Evolutionary conservation across 1,284 basidiomycete species (phyloP).

Genomic region (Heterobasidion irregulare): DNA sequence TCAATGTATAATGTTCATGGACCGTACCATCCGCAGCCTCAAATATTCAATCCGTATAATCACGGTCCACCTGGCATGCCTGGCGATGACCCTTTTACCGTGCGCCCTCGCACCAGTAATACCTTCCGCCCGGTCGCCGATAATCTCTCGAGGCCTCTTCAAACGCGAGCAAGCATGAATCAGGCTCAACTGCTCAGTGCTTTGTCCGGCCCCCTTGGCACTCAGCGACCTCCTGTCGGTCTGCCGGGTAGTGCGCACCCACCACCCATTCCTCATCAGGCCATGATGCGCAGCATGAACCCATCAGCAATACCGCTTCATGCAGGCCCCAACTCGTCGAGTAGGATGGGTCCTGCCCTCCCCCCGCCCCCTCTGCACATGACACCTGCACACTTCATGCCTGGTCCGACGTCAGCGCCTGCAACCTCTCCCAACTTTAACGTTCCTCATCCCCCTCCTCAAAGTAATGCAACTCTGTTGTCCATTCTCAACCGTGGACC

Average conservation of each 20-base stretch:
- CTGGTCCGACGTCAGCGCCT: constrained; percentile 12
- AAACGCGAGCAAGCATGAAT: constrained; percentile 36
- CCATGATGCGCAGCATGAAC: not conserved
- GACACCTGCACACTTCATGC: constrained; percentile 6
- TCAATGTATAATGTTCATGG: constrained; percentile 13
- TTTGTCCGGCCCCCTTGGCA: constrained; percentile 14
- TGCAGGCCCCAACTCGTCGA: not conserved
- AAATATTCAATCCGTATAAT: constrained; percentile 9
- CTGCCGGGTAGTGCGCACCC: constrained; percentile 6
- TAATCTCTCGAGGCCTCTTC: constrained; percentile 17
- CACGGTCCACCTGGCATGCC: constrained; percentile 5
- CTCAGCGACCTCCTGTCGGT: constrained; percentile 4
- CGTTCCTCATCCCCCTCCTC: constrained; percentile 11
- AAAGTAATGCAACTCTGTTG: constrained; percentile 22
- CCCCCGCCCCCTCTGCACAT: constrained; percentile 11
- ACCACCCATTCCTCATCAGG: not conserved
- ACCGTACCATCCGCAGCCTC: constrained; percentile 8
- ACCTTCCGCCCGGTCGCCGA: constrained; percentile 34
- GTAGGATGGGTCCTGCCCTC: constrained; percentile 1
- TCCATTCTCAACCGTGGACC: constrained; percentile 21
- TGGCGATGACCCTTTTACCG: constrained; percentile 38
- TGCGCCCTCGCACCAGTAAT: constrained; percentile 55
- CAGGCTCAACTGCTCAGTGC: constrained; percentile 43
- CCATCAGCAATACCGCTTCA: not conserved
- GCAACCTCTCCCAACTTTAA: constrained; percentile 11